Conservation (phyloP, 148 eudicot species). For the Rhododendron kiyosumense region DNA sequence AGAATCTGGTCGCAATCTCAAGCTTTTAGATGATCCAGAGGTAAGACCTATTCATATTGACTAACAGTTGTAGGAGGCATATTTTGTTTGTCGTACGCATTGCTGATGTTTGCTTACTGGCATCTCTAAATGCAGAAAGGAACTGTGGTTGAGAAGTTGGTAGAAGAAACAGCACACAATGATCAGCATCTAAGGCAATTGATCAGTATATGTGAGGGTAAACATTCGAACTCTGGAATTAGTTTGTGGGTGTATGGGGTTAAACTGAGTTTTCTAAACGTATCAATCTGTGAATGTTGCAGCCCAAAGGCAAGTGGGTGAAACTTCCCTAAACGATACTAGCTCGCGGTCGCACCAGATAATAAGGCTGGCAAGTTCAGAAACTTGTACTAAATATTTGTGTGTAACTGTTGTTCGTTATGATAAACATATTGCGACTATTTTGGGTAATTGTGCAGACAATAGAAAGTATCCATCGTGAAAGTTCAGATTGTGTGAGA, state of each 20-base stretch:
- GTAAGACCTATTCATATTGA: conserved; percentile 24
- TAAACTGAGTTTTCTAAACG: background rate
- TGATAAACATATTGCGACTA: background rate
- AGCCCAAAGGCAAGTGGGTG: conserved; percentile 99
- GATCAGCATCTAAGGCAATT: conserved; percentile 66
- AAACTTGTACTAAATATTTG: background rate
- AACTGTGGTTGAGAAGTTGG: conserved; percentile 88
- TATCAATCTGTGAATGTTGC: background rate
- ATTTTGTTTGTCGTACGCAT: background rate
- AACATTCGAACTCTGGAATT: background rate
- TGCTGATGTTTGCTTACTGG: background rate
- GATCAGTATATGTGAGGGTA: conserved; percentile 90
- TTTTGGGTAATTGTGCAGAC: conserved; percentile 49
- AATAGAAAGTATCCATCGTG: conserved; percentile 87
- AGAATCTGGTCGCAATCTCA: conserved; percentile 83
- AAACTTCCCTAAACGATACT: conserved; percentile 81
- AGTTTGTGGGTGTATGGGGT: background rate
- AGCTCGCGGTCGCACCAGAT: conserved; percentile 98
- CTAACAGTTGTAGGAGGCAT: background rate
- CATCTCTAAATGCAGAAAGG: conserved; percentile 63
- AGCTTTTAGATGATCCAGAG: conserved; percentile 94
- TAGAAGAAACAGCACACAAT: conserved; percentile 70
- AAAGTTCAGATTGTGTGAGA: conserved; percentile 68
- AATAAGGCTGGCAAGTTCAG: conserved; percentile 69
- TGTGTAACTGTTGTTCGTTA: background rate